Evolutionary conservation across 352 stramenopile species (phyloP).

Genomic region (Phytophthora quininea): DNA sequence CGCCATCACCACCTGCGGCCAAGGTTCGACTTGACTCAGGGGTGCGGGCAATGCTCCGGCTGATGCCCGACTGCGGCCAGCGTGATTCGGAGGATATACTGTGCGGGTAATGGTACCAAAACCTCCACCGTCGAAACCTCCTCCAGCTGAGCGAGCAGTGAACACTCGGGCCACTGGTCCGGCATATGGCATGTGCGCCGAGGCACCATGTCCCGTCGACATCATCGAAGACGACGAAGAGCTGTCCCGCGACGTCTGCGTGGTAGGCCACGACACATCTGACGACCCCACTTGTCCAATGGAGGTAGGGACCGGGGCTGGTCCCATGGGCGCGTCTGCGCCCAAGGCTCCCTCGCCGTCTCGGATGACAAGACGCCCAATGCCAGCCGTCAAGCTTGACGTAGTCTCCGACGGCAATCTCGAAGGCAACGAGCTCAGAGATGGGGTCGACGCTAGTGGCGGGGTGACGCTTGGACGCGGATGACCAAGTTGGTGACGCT

Average conservation of each 20-base stretch:
- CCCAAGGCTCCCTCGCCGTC: too few relatives aligned
- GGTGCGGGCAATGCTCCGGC: too few relatives aligned
- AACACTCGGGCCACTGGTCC: too few relatives aligned
- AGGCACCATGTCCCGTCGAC: not conserved
- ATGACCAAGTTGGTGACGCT: not conserved
- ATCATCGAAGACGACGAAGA: not conserved
- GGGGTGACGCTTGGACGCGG: not conserved
- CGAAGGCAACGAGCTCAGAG: not conserved
- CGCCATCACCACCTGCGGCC: too few relatives aligned
- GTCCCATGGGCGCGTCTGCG: not conserved
- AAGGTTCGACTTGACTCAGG: too few relatives aligned
- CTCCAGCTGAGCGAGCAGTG: too few relatives aligned
- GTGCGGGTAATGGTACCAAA: too few relatives aligned
- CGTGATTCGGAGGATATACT: too few relatives aligned
- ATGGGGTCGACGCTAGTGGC: not conserved
- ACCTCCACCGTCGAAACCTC: too few relatives aligned
- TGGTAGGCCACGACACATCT: not conserved
- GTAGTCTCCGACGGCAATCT: not conserved
- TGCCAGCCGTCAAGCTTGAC: not conserved
- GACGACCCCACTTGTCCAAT: not conserved
- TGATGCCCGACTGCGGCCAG: too few relatives aligned
- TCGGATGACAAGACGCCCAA: not conserved
- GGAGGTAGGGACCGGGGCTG: not conserved
- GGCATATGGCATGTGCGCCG: not conserved
- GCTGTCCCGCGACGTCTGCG: not conserved